Conservation (phyloP, 257 asterid species). For the Capsicum baccatum region DNA sequence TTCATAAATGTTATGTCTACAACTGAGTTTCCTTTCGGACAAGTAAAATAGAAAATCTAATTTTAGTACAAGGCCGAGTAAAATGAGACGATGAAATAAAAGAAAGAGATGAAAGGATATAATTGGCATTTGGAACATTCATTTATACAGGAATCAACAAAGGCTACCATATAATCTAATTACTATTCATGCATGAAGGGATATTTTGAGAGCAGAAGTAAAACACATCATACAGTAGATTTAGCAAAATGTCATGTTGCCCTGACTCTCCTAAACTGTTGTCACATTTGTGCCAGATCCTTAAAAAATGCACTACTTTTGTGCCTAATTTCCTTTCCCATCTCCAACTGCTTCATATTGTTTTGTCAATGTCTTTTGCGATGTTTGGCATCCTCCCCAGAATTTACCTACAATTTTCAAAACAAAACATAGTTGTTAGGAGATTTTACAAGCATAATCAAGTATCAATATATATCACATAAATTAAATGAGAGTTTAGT, state of each 20-base stretch:
- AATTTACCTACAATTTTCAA: neutral
- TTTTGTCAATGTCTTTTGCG: neutral
- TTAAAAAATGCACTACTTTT: neutral
- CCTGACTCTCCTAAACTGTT: neutral
- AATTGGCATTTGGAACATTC: no score
- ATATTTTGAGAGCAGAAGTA: neutral
- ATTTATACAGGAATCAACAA: neutral
- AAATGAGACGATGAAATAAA: no score
- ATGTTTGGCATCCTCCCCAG: neutral
- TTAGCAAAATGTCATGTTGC: neutral
- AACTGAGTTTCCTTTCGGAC: no score
- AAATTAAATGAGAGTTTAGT: no score
- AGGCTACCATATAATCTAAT: neutral
- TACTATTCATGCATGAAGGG: neutral
- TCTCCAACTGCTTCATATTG: neutral
- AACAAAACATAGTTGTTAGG: no score
- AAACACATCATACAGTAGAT: neutral
- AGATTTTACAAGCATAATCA: no score
- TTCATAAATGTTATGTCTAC: no score
- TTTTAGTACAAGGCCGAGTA: no score
- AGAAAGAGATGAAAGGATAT: no score
- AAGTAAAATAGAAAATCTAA: neutral
- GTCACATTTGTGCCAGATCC: accelerated
- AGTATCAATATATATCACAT: no score
- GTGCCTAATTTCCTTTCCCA: neutral